phyloP scores from a whole-genome alignment of 306 rosid genomes.

The Gynostemma pentaphyllum region DNA sequence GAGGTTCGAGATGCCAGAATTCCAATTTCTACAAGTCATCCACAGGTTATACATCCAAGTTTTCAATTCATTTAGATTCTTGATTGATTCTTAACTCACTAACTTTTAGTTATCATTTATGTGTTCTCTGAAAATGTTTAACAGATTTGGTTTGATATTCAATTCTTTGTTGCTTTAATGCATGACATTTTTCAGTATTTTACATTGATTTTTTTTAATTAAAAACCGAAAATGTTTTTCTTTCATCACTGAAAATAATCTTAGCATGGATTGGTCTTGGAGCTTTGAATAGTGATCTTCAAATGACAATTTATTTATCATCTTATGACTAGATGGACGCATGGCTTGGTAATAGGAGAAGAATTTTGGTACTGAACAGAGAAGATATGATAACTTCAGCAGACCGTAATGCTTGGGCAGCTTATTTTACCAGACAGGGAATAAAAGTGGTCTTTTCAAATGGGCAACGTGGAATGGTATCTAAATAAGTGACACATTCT shows the following conservation, averaged over 20 bases:
- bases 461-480: slow-evolving; percentile 91
- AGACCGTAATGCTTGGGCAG: slow-evolving; percentile 94
- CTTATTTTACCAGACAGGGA: slow-evolving; percentile 58
- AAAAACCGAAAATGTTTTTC: background rate
- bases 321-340: slow-evolving; percentile 58
- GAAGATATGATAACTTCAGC: slow-evolving; percentile 88
- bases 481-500: background rate
- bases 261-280: background rate
- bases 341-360: slow-evolving; percentile 83
- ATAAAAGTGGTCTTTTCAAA: slow-evolving; percentile 70
- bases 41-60: slow-evolving; percentile 40
- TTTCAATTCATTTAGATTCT: background rate
- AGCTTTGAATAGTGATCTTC: background rate
- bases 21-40: slow-evolving; percentile 87
- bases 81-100: background rate
- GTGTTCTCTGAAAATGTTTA: background rate
- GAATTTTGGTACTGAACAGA: slow-evolving; percentile 85
- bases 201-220: background rate
- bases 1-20: slow-evolving; percentile 91
- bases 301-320: background rate
- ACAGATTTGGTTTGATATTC: background rate
- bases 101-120: background rate
- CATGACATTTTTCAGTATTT: background rate
- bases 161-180: slow-evolving; percentile 3
- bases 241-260: background rate